phyloP scores from a whole-genome alignment of 495 filamentous ascomycete genomes.

The Parachaetomium inaequale region DNA sequence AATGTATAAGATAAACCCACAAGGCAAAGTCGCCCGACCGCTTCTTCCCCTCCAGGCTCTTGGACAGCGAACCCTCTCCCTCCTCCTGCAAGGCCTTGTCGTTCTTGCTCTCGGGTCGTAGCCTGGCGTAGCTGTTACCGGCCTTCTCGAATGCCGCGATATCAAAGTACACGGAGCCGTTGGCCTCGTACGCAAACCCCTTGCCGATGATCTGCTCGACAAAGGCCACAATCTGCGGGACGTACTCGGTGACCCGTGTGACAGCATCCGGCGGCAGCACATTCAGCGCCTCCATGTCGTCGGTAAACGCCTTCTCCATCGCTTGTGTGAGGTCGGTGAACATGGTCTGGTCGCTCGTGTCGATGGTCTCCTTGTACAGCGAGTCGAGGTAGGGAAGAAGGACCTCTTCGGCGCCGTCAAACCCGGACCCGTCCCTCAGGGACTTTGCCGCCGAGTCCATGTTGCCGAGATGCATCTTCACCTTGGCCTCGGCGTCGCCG shows the following conservation, averaged over 20 bases:
- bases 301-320: conserved; percentile 78
- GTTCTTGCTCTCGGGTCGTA: conserved; percentile 83
- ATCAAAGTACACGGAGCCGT: conserved; percentile 93
- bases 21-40: conserved; percentile 81
- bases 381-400: conserved; percentile 82
- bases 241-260: conserved; percentile 87
- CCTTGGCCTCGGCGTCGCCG: conserved; percentile 73
- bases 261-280: conserved; percentile 76
- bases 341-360: conserved; percentile 65
- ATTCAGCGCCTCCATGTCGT: conserved; percentile 83
- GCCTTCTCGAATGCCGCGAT: conserved; percentile 80
- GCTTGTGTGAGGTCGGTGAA: conserved; percentile 75
- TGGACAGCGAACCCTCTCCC: conserved; percentile 80
- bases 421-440: conserved; percentile 45
- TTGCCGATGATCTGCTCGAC: conserved; percentile 78
- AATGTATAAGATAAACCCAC: neutral
- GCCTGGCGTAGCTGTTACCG: conserved; percentile 77
- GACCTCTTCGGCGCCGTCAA: conserved; percentile 57
- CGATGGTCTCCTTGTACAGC: conserved; percentile 67
- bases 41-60: conserved; percentile 63
- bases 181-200: conserved; percentile 79
- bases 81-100: conserved; percentile 80
- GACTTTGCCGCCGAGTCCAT: conserved; percentile 58
- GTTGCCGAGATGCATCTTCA: conserved; percentile 90
- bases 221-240: conserved; percentile 66